phyloP scores from a whole-genome alignment of 78 protist genomes.

The Carpediemonas membranifera region DNA sequence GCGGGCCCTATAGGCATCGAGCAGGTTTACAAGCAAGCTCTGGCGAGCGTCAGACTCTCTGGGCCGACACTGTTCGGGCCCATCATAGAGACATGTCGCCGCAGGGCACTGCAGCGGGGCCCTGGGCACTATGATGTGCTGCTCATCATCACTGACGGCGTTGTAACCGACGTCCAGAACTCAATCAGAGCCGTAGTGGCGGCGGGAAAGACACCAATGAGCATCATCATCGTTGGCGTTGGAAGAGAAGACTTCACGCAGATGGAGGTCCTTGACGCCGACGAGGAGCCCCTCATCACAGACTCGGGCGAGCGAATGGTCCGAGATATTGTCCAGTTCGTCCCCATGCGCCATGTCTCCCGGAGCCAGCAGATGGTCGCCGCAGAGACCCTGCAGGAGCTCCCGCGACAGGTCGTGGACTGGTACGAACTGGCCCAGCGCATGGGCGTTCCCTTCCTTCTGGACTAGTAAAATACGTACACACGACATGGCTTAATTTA shows the following conservation, averaged over 20 bases:
- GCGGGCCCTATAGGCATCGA: conserved; percentile 14
- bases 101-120: neutral
- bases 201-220: conserved; percentile 19
- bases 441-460: too few relatives aligned
- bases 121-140: conserved; percentile 16
- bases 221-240: conserved; percentile 29
- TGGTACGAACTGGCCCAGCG: too few relatives aligned
- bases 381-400: too few relatives aligned
- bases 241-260: conserved; percentile 27
- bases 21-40: conserved; percentile 13
- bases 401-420: too few relatives aligned
- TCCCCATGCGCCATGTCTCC: too few relatives aligned
- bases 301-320: neutral
- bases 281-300: conserved; percentile 13
- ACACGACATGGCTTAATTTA: too few relatives aligned
- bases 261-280: conserved; percentile 25
- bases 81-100: conserved; percentile 8
- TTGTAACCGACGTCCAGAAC: conserved; percentile 25
- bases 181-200: conserved; percentile 20
- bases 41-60: neutral
- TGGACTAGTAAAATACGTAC: too few relatives aligned
- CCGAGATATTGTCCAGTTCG: conserved; percentile 30
- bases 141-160: conserved; percentile 29
- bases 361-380: too few relatives aligned
- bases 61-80: conserved; percentile 35